These are phyloP conservation scores for Rhodotorula sp. DNA, from an alignment of 1,284 basidiomycete genomes.

Conservation along the genomic window DNA sequence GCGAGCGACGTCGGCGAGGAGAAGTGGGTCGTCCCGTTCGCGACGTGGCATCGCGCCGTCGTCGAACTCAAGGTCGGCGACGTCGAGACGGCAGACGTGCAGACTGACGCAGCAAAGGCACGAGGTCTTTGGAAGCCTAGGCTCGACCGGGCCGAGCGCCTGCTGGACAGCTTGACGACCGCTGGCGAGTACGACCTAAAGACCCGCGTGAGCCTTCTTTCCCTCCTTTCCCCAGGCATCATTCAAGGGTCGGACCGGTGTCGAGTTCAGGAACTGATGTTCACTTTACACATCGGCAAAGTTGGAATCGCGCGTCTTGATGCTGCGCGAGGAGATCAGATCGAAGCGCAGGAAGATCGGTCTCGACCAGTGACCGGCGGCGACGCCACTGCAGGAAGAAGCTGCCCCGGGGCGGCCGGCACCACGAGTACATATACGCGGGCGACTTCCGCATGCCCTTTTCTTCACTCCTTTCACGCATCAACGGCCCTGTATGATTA, in stretches of 20 bases:
- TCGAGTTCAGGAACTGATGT: too few species aligned
- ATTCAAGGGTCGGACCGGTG: too few species aligned
- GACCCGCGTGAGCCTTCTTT: slow-evolving; percentile 21
- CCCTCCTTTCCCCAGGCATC: background rate
- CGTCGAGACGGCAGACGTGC: background rate
- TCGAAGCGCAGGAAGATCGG: slow-evolving; percentile 24
- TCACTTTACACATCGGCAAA: background rate
- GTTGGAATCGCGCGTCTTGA: slow-evolving; percentile 30
- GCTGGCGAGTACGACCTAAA: slow-evolving; percentile 37
- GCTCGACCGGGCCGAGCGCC: slow-evolving; percentile 27
- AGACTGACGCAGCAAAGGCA: background rate
- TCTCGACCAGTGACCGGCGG: background rate
- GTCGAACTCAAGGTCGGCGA: slow-evolving; percentile 34
- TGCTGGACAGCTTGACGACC: slow-evolving; percentile 26
- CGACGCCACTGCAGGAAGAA: too few species aligned
- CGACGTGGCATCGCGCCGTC: slow-evolving; percentile 33
- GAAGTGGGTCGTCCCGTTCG: slow-evolving; percentile 35
- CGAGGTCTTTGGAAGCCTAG: slow-evolving; percentile 23
- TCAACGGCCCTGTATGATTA: too few species aligned
- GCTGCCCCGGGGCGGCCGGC: too few species aligned
- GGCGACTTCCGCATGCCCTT: too few species aligned
- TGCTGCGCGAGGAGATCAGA: slow-evolving; percentile 37
- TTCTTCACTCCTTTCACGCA: too few species aligned
- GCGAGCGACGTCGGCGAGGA: slow-evolving; percentile 27
- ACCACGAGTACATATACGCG: too few species aligned